Conservation (phyloP, 2,329 filamentous ascomycete genomes). For the Calycina herbarum region DNA sequence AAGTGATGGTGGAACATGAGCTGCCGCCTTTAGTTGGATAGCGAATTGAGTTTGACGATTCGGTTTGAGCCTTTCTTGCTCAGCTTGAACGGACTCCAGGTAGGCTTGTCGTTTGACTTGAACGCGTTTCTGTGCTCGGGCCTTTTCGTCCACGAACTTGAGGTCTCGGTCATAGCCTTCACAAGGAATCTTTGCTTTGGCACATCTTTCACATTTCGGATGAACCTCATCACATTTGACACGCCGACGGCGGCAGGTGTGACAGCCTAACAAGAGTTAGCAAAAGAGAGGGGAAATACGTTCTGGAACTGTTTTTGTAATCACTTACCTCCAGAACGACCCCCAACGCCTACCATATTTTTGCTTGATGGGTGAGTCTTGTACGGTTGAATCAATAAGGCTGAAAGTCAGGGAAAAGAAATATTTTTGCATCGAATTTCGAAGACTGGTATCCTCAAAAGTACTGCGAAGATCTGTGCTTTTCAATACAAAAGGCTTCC, state of each 20-base stretch:
- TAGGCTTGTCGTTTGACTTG: slow-evolving; percentile 24
- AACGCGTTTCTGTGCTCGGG: slow-evolving; percentile 22
- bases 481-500: not conserved
- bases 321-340: slow-evolving; percentile 16
- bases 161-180: slow-evolving; percentile 22
- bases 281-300: not conserved
- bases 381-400: not conserved
- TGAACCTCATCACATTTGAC: slow-evolving; percentile 22
- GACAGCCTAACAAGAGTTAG: slow-evolving; percentile 16
- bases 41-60: not conserved
- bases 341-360: slow-evolving; percentile 14
- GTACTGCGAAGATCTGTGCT: not conserved
- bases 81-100: slow-evolving; percentile 21
- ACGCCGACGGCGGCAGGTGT: slow-evolving; percentile 19
- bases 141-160: slow-evolving; percentile 26
- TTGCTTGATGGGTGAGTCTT: not conserved
- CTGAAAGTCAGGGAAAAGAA: not conserved
- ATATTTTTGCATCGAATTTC: not conserved
- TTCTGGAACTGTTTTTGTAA: not conserved
- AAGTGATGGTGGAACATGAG: slow-evolving; percentile 5
- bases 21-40: not conserved
- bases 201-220: slow-evolving; percentile 19
- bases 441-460: not conserved
- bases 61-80: slow-evolving; percentile 16
- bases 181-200: slow-evolving; percentile 20